These are phyloP conservation scores for Talaromyces wortmannii DNA, from an alignment of 495 filamentous ascomycete species.

Conservation along the genomic window DNA sequence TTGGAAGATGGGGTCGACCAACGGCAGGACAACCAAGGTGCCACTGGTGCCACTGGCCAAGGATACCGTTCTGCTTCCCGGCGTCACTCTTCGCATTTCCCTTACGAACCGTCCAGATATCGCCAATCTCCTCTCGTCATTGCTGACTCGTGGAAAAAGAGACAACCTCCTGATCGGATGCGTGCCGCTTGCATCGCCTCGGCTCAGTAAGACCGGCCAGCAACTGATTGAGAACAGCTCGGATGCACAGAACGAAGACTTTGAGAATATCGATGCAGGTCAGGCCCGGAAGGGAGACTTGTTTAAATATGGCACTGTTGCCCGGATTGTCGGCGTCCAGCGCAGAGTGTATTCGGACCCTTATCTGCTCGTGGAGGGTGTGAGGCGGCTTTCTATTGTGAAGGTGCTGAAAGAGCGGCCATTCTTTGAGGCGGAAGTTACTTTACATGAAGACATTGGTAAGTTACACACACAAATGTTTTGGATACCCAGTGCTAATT, in stretches of 20 bases:
- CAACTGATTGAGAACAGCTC: slow-evolving; percentile 52
- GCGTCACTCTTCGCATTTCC: slow-evolving; percentile 68
- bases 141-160: slow-evolving; percentile 61
- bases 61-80: slow-evolving; percentile 72
- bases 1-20: slow-evolving; percentile 33
- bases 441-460: slow-evolving; percentile 55
- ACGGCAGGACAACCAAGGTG: slow-evolving; percentile 44
- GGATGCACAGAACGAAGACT: slow-evolving; percentile 27
- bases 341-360: slow-evolving; percentile 72
- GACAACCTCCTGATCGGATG: slow-evolving; percentile 67
- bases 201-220: slow-evolving; percentile 63
- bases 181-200: slow-evolving; percentile 67
- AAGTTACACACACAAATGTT: slow-evolving; percentile 7
- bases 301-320: slow-evolving; percentile 69
- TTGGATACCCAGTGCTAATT: neutral
- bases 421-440: slow-evolving; percentile 76
- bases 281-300: slow-evolving; percentile 62
- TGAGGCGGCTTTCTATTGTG: slow-evolving; percentile 68
- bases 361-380: slow-evolving; percentile 77
- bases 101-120: slow-evolving; percentile 76
- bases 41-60: slow-evolving; percentile 72
- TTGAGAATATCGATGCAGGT: slow-evolving; percentile 46
- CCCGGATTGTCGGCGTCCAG: slow-evolving; percentile 78
- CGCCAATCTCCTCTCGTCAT: slow-evolving; percentile 67
- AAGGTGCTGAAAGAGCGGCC: slow-evolving; percentile 70